Conservation (phyloP, 2,329 filamentous ascomycete genomes). For the Penicillium rolfsii region DNA sequence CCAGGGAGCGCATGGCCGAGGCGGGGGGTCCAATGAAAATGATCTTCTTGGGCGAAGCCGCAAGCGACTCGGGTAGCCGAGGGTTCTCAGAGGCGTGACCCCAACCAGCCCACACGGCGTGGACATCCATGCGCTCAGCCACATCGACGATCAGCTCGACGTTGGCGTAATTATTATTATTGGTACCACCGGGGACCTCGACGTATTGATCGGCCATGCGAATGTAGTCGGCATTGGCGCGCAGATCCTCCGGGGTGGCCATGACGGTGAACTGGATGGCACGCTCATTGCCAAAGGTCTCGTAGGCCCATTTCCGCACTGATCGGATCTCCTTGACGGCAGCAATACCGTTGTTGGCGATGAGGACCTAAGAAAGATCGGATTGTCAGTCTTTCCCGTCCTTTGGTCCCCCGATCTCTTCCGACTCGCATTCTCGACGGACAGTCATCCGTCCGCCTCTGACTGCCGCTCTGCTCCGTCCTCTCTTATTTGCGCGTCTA, state of each 20-base stretch:
- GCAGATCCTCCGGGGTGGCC: constrained; percentile 97
- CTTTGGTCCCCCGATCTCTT: background rate
- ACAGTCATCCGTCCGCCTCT: background rate
- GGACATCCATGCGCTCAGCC: constrained; percentile 96
- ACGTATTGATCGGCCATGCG: constrained; percentile 99
- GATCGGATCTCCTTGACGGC: constrained; percentile 99
- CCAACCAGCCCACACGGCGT: constrained; percentile 99
- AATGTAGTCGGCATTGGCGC: constrained; percentile 98
- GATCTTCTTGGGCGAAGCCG: constrained; percentile 96
- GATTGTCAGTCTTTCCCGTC: constrained; percentile 7
- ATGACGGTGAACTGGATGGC: constrained; percentile 99
- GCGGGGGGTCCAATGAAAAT: constrained; percentile 98
- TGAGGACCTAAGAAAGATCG: constrained; percentile 73
- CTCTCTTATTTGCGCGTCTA: background rate
- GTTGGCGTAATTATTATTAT: constrained; percentile 99
- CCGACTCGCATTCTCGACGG: background rate
- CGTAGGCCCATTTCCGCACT: constrained; percentile 99
- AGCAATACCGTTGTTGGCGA: constrained; percentile 99
- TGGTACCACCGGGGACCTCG: constrained; percentile 96
- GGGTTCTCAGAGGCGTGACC: constrained; percentile 99
- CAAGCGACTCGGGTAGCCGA: constrained; percentile 92
- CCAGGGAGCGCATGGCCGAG: constrained; percentile 96
- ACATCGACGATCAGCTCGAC: constrained; percentile 99
- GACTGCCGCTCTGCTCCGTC: background rate
- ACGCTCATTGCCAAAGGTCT: constrained; percentile 96